Evolutionary conservation across 176 grass and related monocot species (phyloP).

Genomic region (Dendrocalamus sinicus): DNA sequence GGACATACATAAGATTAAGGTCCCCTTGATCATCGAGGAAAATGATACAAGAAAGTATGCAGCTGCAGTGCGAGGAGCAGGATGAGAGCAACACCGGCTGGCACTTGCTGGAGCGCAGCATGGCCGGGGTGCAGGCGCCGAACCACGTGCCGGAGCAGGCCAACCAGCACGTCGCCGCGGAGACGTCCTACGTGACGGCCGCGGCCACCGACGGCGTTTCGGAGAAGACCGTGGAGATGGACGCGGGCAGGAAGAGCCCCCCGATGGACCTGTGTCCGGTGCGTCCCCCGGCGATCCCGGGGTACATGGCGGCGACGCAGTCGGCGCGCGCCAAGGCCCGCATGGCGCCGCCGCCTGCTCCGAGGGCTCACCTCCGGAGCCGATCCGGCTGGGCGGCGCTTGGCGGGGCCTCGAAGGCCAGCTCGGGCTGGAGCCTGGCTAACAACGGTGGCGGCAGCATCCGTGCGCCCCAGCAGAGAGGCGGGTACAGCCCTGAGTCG

Average conservation of each 20-base stretch:
- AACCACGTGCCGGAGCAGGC: constrained; percentile 10
- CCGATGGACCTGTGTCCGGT: constrained; percentile 31
- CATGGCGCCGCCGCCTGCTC: constrained; percentile 8
- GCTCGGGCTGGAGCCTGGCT: constrained; percentile 52
- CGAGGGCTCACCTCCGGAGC: constrained; percentile 27
- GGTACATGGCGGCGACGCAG: constrained; percentile 87
- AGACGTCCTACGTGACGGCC: constrained; percentile 45
- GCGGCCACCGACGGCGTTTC: constrained; percentile 54
- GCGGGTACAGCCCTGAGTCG: constrained; percentile 62
- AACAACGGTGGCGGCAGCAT: constrained; percentile 13
- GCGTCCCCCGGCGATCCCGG: constrained; percentile 40
- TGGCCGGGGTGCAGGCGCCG: constrained; percentile 31
- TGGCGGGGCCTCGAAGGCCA: constrained; percentile 45
- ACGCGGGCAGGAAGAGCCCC: constrained; percentile 42
- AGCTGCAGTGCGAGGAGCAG: constrained; percentile 37
- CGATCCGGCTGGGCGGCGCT: constrained; percentile 17
- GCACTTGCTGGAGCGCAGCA: constrained; percentile 68
- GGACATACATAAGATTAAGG: neutral
- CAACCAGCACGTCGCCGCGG: neutral
- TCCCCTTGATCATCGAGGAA: neutral
- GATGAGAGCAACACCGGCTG: constrained; percentile 54
- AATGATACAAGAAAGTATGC: neutral
- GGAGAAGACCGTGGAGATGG: constrained; percentile 84
- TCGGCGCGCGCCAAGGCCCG: constrained; percentile 77
- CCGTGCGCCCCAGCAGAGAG: constrained; percentile 20